Percentiles rank a stretch among this genome's conserved stretches.
Conservation (phyloP, 225 moss, liverwort and hornwort species). For the Takakia lepidozioides region DNA sequence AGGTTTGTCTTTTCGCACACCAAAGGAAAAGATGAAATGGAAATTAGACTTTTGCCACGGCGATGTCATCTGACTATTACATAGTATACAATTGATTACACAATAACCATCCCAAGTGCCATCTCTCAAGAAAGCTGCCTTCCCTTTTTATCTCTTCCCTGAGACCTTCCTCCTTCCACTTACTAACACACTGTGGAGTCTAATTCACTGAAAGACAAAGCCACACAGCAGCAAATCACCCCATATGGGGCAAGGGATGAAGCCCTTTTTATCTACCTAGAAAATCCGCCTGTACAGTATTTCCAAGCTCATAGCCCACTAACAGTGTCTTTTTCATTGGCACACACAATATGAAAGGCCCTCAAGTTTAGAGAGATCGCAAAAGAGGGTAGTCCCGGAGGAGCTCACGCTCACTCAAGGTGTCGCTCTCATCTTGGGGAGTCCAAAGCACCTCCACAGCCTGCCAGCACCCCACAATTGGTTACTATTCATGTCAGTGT, state of each 20-base stretch:
- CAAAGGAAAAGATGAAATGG: not conserved
- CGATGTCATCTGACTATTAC: not conserved
- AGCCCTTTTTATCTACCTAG: conserved; percentile 5
- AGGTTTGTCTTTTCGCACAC: too few relatives aligned
- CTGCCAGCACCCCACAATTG: conserved; percentile 34
- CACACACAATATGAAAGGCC: not conserved
- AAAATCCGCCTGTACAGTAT: conserved; percentile 9
- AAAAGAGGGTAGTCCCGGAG: conserved; percentile 85
- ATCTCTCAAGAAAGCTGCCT: not conserved
- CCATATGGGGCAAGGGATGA: conserved; percentile 1
- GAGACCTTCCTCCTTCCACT: not conserved
- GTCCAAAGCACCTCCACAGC: conserved; percentile 93
- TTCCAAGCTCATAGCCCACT: conserved; percentile 4
- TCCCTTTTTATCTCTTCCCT: not conserved
- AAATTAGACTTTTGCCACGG: not conserved
- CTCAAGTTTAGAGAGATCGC: conserved; percentile 43
- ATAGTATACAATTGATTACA: not conserved
- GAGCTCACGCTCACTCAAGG: conserved; percentile 70
- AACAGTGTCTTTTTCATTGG: not conserved
- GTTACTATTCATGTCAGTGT: too few relatives aligned
- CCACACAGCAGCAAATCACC: not conserved
- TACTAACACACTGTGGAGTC: not conserved
- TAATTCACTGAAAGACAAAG: not conserved
- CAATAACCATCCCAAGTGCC: not conserved
- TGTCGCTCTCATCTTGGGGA: conserved; percentile 78